Evolutionary conservation across 495 filamentous ascomycete genomes (phyloP).

Genomic region (Hyaloscypha variabilis): DNA sequence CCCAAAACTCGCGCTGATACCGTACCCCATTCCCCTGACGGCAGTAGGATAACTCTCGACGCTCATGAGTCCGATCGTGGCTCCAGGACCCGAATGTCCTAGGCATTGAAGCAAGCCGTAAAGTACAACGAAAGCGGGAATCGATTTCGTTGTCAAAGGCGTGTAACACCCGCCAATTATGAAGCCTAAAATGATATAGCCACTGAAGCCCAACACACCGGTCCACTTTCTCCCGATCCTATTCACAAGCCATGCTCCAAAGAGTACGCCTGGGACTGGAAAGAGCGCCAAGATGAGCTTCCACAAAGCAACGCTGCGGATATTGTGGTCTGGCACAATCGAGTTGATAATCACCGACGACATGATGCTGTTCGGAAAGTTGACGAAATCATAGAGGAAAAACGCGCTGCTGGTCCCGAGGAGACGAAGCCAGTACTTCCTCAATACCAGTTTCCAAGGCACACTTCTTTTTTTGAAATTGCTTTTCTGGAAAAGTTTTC

Average conservation of each 20-base stretch:
- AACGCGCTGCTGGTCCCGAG: neutral
- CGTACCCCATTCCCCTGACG: neutral
- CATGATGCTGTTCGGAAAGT: neutral
- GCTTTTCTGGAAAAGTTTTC: neutral
- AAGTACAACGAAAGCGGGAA: slow-evolving; percentile 2
- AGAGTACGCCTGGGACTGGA: neutral
- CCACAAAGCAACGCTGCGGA: neutral
- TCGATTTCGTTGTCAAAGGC: neutral
- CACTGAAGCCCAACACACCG: neutral
- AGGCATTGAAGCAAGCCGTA: neutral
- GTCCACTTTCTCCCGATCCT: slow-evolving; percentile 1
- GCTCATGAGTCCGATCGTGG: neutral
- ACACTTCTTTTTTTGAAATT: neutral
- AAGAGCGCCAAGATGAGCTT: neutral
- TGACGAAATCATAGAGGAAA: neutral
- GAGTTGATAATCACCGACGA: neutral
- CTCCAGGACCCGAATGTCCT: neutral
- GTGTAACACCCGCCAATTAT: neutral
- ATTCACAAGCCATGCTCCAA: slow-evolving; percentile 1
- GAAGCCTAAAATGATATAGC: neutral
- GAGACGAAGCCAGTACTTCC: neutral
- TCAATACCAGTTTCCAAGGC: neutral
- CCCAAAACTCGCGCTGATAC: neutral
- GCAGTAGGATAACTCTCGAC: neutral
- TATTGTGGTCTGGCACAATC: slow-evolving; percentile 1